Evolutionary conservation across 768 basidiomycete genomes (phyloP), one percentile per base, ranked within the genome.

Genomic region (Udeniomyces megalosporus): DNA sequence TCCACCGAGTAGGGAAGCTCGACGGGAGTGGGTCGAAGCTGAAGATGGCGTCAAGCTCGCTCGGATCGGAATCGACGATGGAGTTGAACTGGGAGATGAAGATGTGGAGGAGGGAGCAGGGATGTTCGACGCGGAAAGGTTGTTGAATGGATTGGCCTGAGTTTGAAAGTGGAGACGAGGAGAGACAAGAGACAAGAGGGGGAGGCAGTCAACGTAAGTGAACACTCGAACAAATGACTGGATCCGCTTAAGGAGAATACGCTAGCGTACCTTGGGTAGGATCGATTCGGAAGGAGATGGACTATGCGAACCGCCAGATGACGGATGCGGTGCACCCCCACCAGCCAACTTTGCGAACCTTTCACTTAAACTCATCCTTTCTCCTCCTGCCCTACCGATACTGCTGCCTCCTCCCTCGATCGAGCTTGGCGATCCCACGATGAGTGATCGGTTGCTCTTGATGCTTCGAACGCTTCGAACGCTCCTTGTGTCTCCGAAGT

Each of bases 361-460:
- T 74, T 91, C 90, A 20, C 85, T 80, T 47, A 96, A 73, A 67
- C 82, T 91, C 73, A 82, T 84, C 60, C 88, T 75, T 46, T 78
- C 75, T 34, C 62, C 69, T 42, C 51, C n/a, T n/a, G n/a, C n/a
- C n/a, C n/a, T n/a, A n/a, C n/a, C n/a, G n/a, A n/a, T n/a, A n/a
- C n/a, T n/a, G n/a, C n/a, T 63, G 67, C 67, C 62, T 58, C 71
- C 56, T 66, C 66, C 60, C 65, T 72, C 29, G 68, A 68, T 62
- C 70, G 67, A 62, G 35, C 53, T 64, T 51, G 61, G 61, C 38
- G 49, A 22, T n/a, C 29, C 24, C 28, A 11, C 28, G 26, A 49
- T 49, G 10, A 29, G 46, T 1, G 49, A 49, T 12, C 53, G 53
- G 31, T 45, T 15, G 17, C 28, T 28, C 29, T 28, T 22, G 6